Percentiles rank a stretch among this genome's conserved stretches.
Conservation (phyloP, 2,329 filamentous ascomycete species). For the Seiridium unicorne region DNA sequence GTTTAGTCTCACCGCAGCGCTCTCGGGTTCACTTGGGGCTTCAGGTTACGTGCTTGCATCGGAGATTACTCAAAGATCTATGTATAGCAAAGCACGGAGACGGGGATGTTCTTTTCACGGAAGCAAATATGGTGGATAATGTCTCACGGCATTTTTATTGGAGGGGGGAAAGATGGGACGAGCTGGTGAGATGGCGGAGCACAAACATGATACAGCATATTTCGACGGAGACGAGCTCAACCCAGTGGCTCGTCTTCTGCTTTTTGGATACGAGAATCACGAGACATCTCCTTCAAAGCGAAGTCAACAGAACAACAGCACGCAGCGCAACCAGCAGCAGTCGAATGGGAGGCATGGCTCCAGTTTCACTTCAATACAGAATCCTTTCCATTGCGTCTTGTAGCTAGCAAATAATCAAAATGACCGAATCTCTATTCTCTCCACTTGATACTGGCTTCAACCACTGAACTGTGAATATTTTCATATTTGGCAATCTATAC, state of each 20-base stretch:
- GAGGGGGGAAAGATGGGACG: constrained; percentile 1
- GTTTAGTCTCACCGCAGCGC: constrained; percentile 6
- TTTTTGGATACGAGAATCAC: constrained; percentile 7
- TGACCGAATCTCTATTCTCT: constrained; percentile 2
- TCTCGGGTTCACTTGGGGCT: not conserved
- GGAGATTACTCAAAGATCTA: constrained; percentile 14
- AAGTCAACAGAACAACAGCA: constrained; percentile 11
- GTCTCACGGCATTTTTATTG: constrained; percentile 24
- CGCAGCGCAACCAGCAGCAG: constrained; percentile 8
- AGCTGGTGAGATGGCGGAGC: constrained; percentile 16
- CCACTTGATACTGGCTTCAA: not conserved
- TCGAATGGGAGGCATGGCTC: constrained; percentile 7
- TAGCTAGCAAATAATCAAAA: constrained; percentile 14
- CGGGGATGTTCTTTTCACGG: constrained; percentile 15
- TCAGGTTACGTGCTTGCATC: constrained; percentile 10
- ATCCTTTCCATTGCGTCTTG: constrained; percentile 11
- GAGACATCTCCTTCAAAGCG: constrained; percentile 2
- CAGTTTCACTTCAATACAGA: not conserved
- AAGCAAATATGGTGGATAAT: constrained; percentile 23
- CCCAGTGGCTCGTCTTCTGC: constrained; percentile 5
- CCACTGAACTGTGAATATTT: no score
- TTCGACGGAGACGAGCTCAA: not conserved
- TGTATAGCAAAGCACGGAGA: constrained; percentile 14
- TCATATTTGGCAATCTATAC: no score
- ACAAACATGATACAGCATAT: not conserved